phyloP scores from a whole-genome alignment of 176 grass and related monocot species.

The Triticum monococcum region DNA sequence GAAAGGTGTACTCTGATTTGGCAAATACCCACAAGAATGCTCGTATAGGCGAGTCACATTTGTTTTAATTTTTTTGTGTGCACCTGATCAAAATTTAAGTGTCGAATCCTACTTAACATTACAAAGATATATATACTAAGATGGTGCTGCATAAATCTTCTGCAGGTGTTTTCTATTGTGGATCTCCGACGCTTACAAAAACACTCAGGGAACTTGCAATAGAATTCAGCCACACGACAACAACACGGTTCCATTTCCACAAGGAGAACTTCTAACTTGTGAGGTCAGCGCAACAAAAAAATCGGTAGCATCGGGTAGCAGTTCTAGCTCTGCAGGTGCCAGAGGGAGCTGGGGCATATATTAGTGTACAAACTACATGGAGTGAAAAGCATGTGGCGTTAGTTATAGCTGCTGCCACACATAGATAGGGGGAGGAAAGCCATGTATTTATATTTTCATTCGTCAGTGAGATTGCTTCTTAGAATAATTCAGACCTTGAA shows the following conservation, averaged over 20 bases:
- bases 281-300: slow-evolving; percentile 34
- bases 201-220: slow-evolving; percentile 62
- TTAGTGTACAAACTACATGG: slow-evolving; percentile 26
- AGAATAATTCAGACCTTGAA: slow-evolving; percentile 35
- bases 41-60: slow-evolving; percentile 61
- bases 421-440: slow-evolving; percentile 30
- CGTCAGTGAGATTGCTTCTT: slow-evolving; percentile 28
- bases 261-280: slow-evolving; percentile 99
- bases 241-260: slow-evolving; percentile 94
- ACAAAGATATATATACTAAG: neutral
- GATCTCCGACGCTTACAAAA: slow-evolving; percentile 77
- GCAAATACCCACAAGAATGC: slow-evolving; percentile 69
- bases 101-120: neutral
- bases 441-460: slow-evolving; percentile 12
- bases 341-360: neutral
- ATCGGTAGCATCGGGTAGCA: slow-evolving; percentile 39
- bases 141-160: slow-evolving; percentile 23
- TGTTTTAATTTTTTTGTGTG: neutral
- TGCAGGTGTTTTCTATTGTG: slow-evolving; percentile 97
- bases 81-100: neutral
- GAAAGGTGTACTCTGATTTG: slow-evolving; percentile 91
- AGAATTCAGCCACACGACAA: slow-evolving; percentile 89
- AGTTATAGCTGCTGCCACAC: slow-evolving; percentile 8
- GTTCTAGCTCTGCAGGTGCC: slow-evolving; percentile 34
- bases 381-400: neutral